Evolutionary conservation across 768 basidiomycete genomes (phyloP).

Genomic region (Mycena belliarum): DNA sequence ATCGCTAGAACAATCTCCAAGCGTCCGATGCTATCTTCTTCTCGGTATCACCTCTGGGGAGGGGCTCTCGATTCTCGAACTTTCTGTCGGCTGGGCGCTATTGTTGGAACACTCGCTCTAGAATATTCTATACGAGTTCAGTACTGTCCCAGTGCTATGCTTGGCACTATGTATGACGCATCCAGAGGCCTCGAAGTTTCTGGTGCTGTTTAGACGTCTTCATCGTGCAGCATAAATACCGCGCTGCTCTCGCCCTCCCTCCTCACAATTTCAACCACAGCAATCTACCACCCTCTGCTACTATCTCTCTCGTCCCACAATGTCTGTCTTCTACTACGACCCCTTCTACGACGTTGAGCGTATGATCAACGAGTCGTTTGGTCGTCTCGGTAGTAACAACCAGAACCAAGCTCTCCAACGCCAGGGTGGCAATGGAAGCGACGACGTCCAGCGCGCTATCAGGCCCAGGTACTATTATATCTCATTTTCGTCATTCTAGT

Average conservation of each 20-base stretch:
- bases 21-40: too few relatives aligned
- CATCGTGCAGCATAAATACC: slow-evolving; percentile 2
- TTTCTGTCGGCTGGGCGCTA: too few relatives aligned
- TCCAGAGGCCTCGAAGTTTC: slow-evolving; percentile 6
- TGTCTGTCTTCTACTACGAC: slow-evolving; percentile 42
- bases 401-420: slow-evolving; percentile 12
- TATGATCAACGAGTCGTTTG: slow-evolving; percentile 42
- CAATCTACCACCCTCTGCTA: not conserved
- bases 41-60: too few relatives aligned
- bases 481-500: not conserved
- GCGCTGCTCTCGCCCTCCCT: not conserved
- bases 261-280: not conserved
- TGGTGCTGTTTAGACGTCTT: not conserved
- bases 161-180: slow-evolving; percentile 9
- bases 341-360: slow-evolving; percentile 47
- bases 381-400: slow-evolving; percentile 14
- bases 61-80: too few relatives aligned
- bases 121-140: too few relatives aligned
- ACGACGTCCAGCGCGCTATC: slow-evolving; percentile 20
- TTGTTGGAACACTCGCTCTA: too few relatives aligned
- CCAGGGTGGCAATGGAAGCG: not conserved
- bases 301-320: not conserved
- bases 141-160: too few relatives aligned
- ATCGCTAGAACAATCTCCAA: too few relatives aligned
- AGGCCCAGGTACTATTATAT: slow-evolving; percentile 37